These are phyloP conservation scores for Tuber melanosporum DNA, from an alignment of 495 filamentous ascomycete species.

Conservation along the genomic window DNA sequence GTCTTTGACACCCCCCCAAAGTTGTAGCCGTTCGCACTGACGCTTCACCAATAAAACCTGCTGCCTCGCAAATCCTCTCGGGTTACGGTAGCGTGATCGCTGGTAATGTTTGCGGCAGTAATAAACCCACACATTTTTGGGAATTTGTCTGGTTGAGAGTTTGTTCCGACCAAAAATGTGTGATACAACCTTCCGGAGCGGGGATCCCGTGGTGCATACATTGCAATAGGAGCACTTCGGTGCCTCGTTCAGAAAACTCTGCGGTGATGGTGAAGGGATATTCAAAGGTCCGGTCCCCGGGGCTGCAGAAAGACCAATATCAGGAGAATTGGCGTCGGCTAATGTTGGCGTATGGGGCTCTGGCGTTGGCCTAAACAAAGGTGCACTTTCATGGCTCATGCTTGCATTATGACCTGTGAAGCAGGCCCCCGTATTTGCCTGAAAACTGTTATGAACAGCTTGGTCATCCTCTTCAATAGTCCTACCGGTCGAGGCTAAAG, in stretches of 20 bases:
- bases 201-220: slow-evolving; percentile 49
- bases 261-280: slow-evolving; percentile 18
- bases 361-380: slow-evolving; percentile 30
- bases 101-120: slow-evolving; percentile 85
- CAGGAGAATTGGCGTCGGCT: slow-evolving; percentile 9
- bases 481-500: slow-evolving; percentile 27
- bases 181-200: slow-evolving; percentile 66
- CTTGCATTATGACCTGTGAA: slow-evolving; percentile 19
- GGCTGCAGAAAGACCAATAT: slow-evolving; percentile 16
- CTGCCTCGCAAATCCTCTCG: slow-evolving; percentile 52
- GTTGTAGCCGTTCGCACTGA: slow-evolving; percentile 54
- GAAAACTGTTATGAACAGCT: background rate
- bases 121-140: slow-evolving; percentile 58
- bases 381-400: slow-evolving; percentile 1
- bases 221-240: slow-evolving; percentile 40
- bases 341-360: slow-evolving; percentile 22
- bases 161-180: slow-evolving; percentile 91
- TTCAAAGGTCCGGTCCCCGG: slow-evolving; percentile 5
- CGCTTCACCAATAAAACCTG: slow-evolving; percentile 56
- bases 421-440: slow-evolving; percentile 5
- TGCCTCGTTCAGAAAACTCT: slow-evolving; percentile 30
- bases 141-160: slow-evolving; percentile 60
- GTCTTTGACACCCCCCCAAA: slow-evolving; percentile 51
- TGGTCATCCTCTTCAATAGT: slow-evolving; percentile 26
- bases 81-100: slow-evolving; percentile 59